Conservation (phyloP, 495 filamentous ascomycete species). For the Elaphomyces granulatus region DNA sequence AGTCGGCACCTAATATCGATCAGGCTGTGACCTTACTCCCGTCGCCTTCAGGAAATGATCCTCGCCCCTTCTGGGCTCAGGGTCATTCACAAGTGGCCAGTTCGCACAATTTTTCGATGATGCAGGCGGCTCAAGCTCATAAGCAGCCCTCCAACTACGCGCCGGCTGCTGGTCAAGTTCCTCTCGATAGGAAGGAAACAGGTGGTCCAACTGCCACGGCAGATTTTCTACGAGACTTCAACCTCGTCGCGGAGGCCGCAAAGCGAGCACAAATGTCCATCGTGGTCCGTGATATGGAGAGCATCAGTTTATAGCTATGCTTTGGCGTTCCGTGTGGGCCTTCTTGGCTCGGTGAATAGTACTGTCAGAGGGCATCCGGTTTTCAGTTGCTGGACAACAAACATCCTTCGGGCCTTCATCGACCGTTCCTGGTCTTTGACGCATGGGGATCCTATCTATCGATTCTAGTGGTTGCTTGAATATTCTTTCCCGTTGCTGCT, state of each 20-base stretch:
- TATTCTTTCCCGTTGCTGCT: no score
- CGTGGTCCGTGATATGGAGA: slow-evolving; percentile 67
- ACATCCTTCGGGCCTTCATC: no score
- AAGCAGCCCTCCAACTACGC: neutral
- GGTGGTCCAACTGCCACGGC: slow-evolving; percentile 40
- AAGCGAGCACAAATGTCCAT: slow-evolving; percentile 83
- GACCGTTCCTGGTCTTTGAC: no score
- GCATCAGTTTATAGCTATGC: slow-evolving; percentile 31
- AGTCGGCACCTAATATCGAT: neutral
- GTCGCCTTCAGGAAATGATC: neutral
- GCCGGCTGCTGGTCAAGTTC: neutral
- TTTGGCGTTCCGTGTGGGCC: no score
- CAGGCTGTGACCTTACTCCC: neutral
- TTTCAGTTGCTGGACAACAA: no score
- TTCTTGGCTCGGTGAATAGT: no score
- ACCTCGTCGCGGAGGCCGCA: slow-evolving; percentile 83
- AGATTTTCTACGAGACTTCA: slow-evolving; percentile 62
- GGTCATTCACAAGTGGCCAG: neutral
- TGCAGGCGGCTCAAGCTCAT: neutral
- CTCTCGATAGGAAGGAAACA: slow-evolving; percentile 16
- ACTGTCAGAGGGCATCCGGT: no score
- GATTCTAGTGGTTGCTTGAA: no score
- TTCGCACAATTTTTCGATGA: neutral
- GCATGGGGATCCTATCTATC: no score
- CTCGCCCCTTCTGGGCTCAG: neutral